Evolutionary conservation across 1,139 yeast species (phyloP).

Genomic region (Sugiyamaella japonica): DNA sequence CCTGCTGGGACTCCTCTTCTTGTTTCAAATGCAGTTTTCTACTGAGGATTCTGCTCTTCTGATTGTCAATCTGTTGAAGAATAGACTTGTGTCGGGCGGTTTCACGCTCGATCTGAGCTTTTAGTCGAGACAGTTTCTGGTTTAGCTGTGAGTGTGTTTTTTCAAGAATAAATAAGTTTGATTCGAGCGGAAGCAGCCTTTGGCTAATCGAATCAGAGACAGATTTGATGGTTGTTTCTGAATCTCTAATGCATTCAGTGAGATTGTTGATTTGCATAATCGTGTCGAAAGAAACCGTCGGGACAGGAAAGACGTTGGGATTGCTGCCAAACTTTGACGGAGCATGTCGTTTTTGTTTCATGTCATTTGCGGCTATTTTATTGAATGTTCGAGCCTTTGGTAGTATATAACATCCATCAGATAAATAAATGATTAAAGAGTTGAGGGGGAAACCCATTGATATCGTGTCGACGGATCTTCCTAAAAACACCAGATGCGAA

Average conservation of each 20-base stretch:
- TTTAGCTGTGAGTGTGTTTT: conserved; percentile 12
- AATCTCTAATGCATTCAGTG: conserved; percentile 46
- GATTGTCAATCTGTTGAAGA: conserved; percentile 17
- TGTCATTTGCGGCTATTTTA: background rate
- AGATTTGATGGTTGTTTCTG: conserved; percentile 34
- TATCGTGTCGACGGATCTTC: conserved; percentile 29
- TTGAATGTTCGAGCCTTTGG: conserved; percentile 1
- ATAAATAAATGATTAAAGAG: conserved; percentile 40
- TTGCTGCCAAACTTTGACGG: background rate
- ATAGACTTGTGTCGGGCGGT: background rate
- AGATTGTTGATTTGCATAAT: conserved; percentile 50
- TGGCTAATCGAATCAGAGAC: conserved; percentile 20
- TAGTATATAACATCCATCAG: conserved; percentile 45
- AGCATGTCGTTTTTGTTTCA: background rate
- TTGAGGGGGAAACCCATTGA: conserved; percentile 33
- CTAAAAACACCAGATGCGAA: conserved; percentile 27
- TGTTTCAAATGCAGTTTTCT: conserved; percentile 16
- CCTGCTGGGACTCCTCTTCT: conserved; percentile 20
- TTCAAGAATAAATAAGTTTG: conserved; percentile 2
- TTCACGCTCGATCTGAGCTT: conserved; percentile 11
- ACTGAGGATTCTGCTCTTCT: conserved; percentile 19
- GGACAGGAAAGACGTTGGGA: conserved; percentile 19
- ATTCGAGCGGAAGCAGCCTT: background rate
- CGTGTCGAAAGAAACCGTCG: conserved; percentile 43
- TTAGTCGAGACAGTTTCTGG: conserved; percentile 3